A percentile compares a stretch with the other conserved stretches of the same genome.
These are phyloP conservation scores for Adansonia madagascariensis DNA, from an alignment of 441 rosid genomes.

Conservation along the genomic window DNA sequence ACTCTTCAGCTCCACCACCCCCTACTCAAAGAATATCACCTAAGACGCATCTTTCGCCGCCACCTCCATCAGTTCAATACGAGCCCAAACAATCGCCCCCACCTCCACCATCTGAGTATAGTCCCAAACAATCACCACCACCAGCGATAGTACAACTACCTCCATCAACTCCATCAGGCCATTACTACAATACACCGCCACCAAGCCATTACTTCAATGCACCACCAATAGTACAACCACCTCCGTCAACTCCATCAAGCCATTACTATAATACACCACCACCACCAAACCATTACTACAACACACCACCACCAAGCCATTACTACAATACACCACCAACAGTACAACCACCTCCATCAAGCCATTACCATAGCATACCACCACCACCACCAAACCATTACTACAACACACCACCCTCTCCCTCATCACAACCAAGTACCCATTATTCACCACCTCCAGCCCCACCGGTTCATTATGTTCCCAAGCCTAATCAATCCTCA, in stretches of 20 bases:
- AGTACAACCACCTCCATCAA: not conserved
- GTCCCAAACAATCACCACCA: not conserved
- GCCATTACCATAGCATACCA: slow-evolving; percentile 18
- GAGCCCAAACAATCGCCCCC: slow-evolving; percentile 31
- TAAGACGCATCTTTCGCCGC: slow-evolving; percentile 46
- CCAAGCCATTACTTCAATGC: not conserved
- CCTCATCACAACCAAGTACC: slow-evolving; percentile 19
- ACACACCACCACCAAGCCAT: slow-evolving; percentile 34
- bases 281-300: slow-evolving; percentile 20
- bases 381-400: slow-evolving; percentile 22
- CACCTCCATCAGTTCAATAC: slow-evolving; percentile 36
- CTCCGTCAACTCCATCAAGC: slow-evolving; percentile 38
- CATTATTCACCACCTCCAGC: not conserved
- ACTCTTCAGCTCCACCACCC: slow-evolving; percentile 39
- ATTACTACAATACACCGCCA: slow-evolving; percentile 5
- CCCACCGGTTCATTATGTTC: slow-evolving; percentile 37
- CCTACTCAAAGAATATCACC: slow-evolving; percentile 50
- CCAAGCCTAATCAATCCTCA: slow-evolving; percentile 23
- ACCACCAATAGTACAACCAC: slow-evolving; percentile 37
- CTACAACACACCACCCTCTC: slow-evolving; percentile 34
- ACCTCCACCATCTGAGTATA: not conserved
- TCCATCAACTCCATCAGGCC: slow-evolving; percentile 34
- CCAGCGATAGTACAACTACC: slow-evolving; percentile 39
- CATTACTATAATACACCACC: slow-evolving; percentile 19
- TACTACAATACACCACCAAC: slow-evolving; percentile 21